These are phyloP conservation scores for Trichosanthes cucumerina DNA, from an alignment of 306 rosid genomes.

Conservation along the genomic window DNA sequence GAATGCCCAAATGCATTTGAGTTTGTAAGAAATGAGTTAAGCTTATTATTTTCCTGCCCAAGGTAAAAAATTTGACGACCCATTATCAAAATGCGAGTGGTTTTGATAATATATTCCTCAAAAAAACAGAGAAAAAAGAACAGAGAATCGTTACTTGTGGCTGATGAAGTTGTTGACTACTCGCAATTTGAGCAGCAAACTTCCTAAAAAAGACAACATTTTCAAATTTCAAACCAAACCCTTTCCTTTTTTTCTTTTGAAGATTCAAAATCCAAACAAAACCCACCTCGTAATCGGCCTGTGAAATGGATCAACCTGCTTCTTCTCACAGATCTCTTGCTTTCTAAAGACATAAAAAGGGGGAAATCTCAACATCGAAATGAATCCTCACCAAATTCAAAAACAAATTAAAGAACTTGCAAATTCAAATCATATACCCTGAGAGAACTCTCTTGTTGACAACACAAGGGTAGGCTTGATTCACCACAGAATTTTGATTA, in stretches of 20 bases:
- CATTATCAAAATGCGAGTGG: neutral
- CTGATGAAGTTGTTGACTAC: conserved; percentile 26
- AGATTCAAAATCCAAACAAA: neutral
- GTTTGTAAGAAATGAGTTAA: conserved; percentile 21
- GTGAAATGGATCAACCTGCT: conserved; percentile 81
- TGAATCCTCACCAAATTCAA: neutral
- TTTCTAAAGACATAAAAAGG: conserved; percentile 27
- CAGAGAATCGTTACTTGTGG: conserved; percentile 34
- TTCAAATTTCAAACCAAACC: neutral
- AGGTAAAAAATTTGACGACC: conserved; percentile 11
- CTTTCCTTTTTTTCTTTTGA: neutral
- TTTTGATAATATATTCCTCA: neutral
- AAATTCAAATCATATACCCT: conserved; percentile 26
- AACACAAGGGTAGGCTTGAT: conserved; percentile 60
- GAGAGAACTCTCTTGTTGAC: conserved; percentile 68
- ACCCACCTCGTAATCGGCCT: conserved; percentile 85
- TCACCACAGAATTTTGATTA: conserved; percentile 47
- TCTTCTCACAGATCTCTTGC: conserved; percentile 50
- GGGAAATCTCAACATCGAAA: neutral
- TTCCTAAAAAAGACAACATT: conserved; percentile 30
- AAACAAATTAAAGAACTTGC: neutral
- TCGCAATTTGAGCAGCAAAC: conserved; percentile 74
- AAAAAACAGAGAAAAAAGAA: neutral
- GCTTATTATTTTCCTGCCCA: conserved; percentile 43
- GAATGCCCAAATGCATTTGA: conserved; percentile 50